Percentiles rank a stretch among this genome's conserved stretches.
phyloP scores from a whole-genome alignment of 805 yeast species.

The Pichia insulana region DNA sequence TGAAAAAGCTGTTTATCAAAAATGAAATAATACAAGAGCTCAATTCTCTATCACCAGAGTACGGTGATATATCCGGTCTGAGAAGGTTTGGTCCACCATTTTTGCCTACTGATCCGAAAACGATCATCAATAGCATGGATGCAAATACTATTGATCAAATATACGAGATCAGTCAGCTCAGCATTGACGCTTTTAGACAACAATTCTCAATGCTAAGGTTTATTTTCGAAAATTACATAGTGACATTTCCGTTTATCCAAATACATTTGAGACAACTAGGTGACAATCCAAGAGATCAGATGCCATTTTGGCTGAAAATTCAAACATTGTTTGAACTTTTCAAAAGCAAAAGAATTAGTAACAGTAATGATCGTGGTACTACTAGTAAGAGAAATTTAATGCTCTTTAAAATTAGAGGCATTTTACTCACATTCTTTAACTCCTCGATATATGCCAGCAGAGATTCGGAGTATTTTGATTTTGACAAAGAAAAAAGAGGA shows the following conservation, averaged over 20 bases:
- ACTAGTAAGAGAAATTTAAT: slow-evolving; percentile 61
- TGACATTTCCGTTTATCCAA: slow-evolving; percentile 69
- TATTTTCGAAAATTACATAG: slow-evolving; percentile 53
- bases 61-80: slow-evolving; percentile 52
- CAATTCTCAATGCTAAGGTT: slow-evolving; percentile 63
- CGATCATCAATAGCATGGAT: slow-evolving; percentile 17
- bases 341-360: slow-evolving; percentile 61
- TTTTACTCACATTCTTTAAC: slow-evolving; percentile 61
- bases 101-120: slow-evolving; percentile 34
- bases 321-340: slow-evolving; percentile 79
- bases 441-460: slow-evolving; percentile 60
- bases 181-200: slow-evolving; percentile 20
- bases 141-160: slow-evolving; percentile 10
- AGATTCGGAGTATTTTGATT: slow-evolving; percentile 42
- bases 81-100: slow-evolving; percentile 77
- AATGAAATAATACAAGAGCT: slow-evolving; percentile 58
- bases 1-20: slow-evolving; percentile 72
- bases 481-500: slow-evolving; percentile 28
- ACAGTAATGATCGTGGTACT: slow-evolving; percentile 67
- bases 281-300: slow-evolving; percentile 9
- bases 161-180: slow-evolving; percentile 13
- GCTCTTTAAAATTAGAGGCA: slow-evolving; percentile 50
- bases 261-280: slow-evolving; percentile 30
- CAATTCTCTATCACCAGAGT: slow-evolving; percentile 34
- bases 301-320: slow-evolving; percentile 67